phyloP scores from a whole-genome alignment of 148 eudicot species.

The Camellia japonica region DNA sequence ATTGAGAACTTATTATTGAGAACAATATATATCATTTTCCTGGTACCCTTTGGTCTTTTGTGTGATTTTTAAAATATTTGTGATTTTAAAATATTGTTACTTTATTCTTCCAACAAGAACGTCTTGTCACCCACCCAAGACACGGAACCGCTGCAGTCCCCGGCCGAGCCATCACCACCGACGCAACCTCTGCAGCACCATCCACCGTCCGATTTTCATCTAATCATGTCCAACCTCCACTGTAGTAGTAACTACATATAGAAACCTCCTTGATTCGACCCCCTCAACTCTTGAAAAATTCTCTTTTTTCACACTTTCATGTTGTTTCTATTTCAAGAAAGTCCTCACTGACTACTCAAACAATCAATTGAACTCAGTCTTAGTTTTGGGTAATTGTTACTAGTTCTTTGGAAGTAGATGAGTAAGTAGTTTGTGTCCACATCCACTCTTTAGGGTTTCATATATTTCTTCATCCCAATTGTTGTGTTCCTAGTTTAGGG shows the following conservation, averaged over 20 bases:
- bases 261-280: no score
- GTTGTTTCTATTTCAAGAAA: background rate
- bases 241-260: no score
- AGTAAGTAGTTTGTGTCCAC: background rate
- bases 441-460: background rate
- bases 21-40: background rate
- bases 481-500: background rate
- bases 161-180: background rate
- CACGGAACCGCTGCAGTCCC: background rate
- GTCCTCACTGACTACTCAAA: background rate
- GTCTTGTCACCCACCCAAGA: slow-evolving; percentile 20
- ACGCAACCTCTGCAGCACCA: background rate
- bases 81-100: slow-evolving; percentile 5
- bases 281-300: no score
- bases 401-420: background rate
- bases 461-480: background rate
- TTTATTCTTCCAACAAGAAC: slow-evolving; percentile 17
- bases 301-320: no score
- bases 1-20: no score
- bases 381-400: background rate
- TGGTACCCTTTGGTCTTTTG: background rate
- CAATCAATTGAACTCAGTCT: background rate
- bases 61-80: background rate
- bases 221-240: background rate
- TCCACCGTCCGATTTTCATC: background rate